Conservation (phyloP, 2,329 filamentous ascomycete species). For the Hypoxylon sp. region DNA sequence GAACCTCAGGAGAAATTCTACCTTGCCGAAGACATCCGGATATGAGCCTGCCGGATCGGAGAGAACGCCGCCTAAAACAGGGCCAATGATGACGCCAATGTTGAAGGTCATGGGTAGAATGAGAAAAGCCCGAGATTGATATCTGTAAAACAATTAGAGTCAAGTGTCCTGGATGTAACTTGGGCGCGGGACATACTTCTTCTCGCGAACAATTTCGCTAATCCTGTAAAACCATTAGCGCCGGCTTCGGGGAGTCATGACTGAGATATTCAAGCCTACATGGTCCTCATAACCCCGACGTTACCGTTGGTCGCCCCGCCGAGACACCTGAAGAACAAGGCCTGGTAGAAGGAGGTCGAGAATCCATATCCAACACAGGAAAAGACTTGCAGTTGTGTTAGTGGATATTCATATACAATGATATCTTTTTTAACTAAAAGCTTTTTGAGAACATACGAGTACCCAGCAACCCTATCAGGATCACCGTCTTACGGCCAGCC, state of each 20-base stretch:
- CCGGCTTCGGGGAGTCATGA: neutral
- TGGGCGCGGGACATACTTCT: slow-evolving; percentile 53
- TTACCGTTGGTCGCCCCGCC: slow-evolving; percentile 80
- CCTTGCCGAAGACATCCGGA: slow-evolving; percentile 60
- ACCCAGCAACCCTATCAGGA: slow-evolving; percentile 81
- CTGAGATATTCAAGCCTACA: slow-evolving; percentile 57
- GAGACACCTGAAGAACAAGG: slow-evolving; percentile 72
- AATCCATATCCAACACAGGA: slow-evolving; percentile 79
- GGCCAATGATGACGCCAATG: slow-evolving; percentile 70
- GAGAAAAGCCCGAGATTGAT: slow-evolving; percentile 59
- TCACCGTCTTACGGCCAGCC: slow-evolving; percentile 80
- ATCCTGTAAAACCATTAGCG: slow-evolving; percentile 52
- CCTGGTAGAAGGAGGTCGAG: slow-evolving; percentile 70
- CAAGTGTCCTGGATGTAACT: neutral
- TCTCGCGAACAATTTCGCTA: slow-evolving; percentile 59
- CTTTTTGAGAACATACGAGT: slow-evolving; percentile 58
- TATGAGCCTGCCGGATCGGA: slow-evolving; percentile 60
- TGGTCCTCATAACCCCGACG: slow-evolving; percentile 79
- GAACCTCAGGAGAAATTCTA: slow-evolving; percentile 61
- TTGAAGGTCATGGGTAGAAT: slow-evolving; percentile 78
- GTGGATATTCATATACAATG: neutral
- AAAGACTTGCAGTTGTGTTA: slow-evolving; percentile 53
- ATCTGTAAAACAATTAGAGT: slow-evolving; percentile 48
- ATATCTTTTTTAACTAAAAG: neutral
- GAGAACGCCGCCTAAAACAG: slow-evolving; percentile 62